Base-by-base conservation (phyloP, 1,139 yeast genomes). In the Geotrichum aggregatum region DNA sequence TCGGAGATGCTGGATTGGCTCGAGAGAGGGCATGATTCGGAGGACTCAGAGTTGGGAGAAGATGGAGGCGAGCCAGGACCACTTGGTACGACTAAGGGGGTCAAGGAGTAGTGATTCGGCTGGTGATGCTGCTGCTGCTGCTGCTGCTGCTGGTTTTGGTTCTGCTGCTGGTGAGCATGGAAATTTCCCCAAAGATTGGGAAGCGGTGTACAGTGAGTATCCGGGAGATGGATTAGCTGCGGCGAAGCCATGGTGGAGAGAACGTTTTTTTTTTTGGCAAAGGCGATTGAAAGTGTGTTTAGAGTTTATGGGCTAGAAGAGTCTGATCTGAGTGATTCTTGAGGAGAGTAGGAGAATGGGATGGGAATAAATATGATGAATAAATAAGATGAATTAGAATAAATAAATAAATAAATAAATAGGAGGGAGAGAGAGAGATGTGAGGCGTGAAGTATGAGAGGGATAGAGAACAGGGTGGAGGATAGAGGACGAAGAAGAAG, bases 141-240 rank as follows among this genome's bases (percentile, higher is more conserved):
- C 41, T 35, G 48, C 40, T 31, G 41, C 48, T 40, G 48, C 36
- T 39, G 47, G 14, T 26, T 39, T 49, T 31, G 42, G 10, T 28
- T 13, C 40, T 28, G 49, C 36, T 18, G 50, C 18, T 34, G 35
- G 4, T 31, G 33, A 34, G 39, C 28, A 22, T 33, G 6, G 21
- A 31, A 33, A 38, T 36, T 33, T 5, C 50, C 53, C 69, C 68
- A 65, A n/a, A 66, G 58, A 39, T 61, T 63, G 19, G 61, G 59
- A 41, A 61, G 49, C 11, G 62, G 61, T n/a, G 57, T 58, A 47
- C 57, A 59, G 41, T 59, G 59, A 34, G 51, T 52, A 47, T 60
- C 61, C 19, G 56, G 55, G 14, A 54, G 35, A 22, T 55, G 22
- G 11, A 49, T 43, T 16, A 43, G 10, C 24, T 43, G 38, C 10